phyloP scores from a whole-genome alignment of 164 flowering plant species.

The Warburgia ugandensis region DNA sequence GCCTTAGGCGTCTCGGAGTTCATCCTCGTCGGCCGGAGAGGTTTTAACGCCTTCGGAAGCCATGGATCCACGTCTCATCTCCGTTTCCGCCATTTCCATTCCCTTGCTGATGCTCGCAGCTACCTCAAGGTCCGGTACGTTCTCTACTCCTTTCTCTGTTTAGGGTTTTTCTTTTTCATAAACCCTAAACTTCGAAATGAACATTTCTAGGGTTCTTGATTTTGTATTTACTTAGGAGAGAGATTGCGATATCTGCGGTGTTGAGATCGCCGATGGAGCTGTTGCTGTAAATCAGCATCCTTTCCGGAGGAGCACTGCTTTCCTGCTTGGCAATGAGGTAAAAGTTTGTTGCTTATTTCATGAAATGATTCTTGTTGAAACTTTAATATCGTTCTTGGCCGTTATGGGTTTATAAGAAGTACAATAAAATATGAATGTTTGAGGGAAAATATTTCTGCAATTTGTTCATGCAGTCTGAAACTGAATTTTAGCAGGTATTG shows the following conservation, averaged over 20 bases:
- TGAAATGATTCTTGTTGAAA: constrained; percentile 4
- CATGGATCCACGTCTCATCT: constrained; percentile 90
- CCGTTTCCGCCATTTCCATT: constrained; percentile 84
- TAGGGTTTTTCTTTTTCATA: background rate
- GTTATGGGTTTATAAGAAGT: no score
- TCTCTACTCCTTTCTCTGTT: background rate
- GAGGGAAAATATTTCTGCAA: no score
- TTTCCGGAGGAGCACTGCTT: constrained; percentile 77
- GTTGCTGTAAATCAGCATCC: constrained; percentile 79
- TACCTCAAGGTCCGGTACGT: constrained; percentile 51
- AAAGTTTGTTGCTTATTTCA: background rate
- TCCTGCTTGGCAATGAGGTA: constrained; percentile 93
- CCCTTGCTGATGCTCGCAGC: constrained; percentile 62
- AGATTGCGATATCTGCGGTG: constrained; percentile 94
- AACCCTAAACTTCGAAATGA: background rate
- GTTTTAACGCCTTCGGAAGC: constrained; percentile 95
- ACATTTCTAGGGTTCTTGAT: no score
- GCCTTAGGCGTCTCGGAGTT: constrained; percentile 93
- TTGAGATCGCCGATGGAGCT: constrained; percentile 78
- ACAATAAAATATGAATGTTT: no score
- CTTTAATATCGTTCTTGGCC: no score
- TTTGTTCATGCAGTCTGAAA: no score
- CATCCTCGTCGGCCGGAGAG: constrained; percentile 84
- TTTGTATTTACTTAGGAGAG: constrained; percentile 31
- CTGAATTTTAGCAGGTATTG: no score